Conservation (phyloP, 306 rosid genomes). For the Lithocarpus polystachyus region DNA sequence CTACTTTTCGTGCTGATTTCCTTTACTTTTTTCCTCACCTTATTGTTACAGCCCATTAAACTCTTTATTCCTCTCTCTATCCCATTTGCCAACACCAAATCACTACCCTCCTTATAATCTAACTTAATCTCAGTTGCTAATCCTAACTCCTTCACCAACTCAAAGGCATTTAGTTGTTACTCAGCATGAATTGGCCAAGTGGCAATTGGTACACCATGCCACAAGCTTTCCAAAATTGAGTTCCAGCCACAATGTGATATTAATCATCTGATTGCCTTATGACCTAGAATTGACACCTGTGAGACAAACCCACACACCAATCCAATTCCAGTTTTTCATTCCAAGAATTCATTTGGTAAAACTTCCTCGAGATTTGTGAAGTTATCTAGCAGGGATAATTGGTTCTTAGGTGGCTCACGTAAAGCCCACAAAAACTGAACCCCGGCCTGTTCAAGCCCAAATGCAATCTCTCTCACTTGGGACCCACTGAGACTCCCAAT, state of each 20-base stretch:
- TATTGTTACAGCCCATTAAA: constrained; percentile 30
- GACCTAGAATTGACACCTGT: constrained; percentile 40
- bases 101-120: constrained; percentile 30
- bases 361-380: background rate
- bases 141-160: constrained; percentile 57
- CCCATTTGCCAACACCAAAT: constrained; percentile 17
- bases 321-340: constrained; percentile 35
- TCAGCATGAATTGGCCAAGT: constrained; percentile 64
- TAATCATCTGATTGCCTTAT: constrained; percentile 45
- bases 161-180: constrained; percentile 58
- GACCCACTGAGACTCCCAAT: too few species aligned
- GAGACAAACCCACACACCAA: constrained; percentile 58
- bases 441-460: background rate
- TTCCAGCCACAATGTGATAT: constrained; percentile 72
- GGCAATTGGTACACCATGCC: constrained; percentile 55
- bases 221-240: constrained; percentile 56
- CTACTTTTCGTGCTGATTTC: constrained; percentile 27
- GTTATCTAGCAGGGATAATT: constrained; percentile 19
- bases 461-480: too few species aligned
- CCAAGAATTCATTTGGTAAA: constrained; percentile 37
- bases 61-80: constrained; percentile 26
- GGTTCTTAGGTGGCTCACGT: constrained; percentile 40
- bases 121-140: constrained; percentile 48
- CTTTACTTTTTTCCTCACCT: constrained; percentile 35
- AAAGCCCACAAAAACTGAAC: constrained; percentile 45